These are phyloP conservation scores for Pseudotsuga menziesii DNA, from an alignment of 75 land plant species.

Conservation along the genomic window DNA sequence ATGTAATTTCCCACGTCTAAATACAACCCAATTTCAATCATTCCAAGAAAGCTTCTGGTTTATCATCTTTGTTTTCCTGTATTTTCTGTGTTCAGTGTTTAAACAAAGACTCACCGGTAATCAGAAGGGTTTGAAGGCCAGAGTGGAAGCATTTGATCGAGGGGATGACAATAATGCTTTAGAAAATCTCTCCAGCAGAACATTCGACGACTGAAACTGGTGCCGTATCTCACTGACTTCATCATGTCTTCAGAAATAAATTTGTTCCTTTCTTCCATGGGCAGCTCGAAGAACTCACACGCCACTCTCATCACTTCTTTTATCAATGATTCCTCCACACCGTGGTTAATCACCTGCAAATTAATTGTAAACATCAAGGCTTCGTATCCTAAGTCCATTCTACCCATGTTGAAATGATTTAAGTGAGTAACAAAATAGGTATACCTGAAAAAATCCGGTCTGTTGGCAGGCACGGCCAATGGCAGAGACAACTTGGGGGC, in stretches of 20 bases:
- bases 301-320: conserved; percentile 28
- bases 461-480: conserved; percentile 42
- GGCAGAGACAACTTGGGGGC: conserved; percentile 20
- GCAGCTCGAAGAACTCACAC: conserved; percentile 39
- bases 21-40: no score
- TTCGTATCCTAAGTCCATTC: not conserved
- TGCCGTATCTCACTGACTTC: conserved; percentile 54
- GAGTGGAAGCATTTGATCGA: conserved; percentile 7
- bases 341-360: conserved; percentile 70
- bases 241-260: conserved; percentile 32
- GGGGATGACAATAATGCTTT: conserved; percentile 50
- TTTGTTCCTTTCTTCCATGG: conserved; percentile 53
- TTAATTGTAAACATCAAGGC: not conserved
- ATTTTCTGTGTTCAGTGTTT: no score
- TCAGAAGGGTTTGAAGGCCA: conserved; percentile 48
- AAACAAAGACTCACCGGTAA: conserved; percentile 50
- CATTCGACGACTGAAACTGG: conserved; percentile 43
- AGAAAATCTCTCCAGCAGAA: conserved; percentile 74
- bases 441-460: conserved; percentile 67
- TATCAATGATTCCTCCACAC: conserved; percentile 38
- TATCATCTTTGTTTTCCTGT: no score
- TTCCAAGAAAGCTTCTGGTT: no score
- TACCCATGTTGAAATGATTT: not conserved
- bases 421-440: not conserved
- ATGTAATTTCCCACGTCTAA: no score